phyloP scores from a whole-genome alignment of 2,329 filamentous ascomycete species.

The Trichoderma sp. region DNA sequence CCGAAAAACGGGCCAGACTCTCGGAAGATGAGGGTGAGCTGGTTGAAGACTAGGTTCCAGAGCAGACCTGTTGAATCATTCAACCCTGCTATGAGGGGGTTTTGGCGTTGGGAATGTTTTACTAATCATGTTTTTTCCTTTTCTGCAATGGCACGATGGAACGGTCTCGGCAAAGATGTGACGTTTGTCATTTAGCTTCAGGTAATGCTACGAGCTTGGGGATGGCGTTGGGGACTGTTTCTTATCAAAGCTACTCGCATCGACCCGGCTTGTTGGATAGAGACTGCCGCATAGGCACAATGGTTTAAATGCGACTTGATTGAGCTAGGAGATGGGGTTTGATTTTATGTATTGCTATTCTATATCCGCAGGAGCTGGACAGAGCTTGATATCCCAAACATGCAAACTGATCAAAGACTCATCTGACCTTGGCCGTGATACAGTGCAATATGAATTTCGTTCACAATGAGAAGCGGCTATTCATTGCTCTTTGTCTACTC shows the following conservation, averaged over 20 bases:
- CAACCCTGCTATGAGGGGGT: not conserved
- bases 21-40: slow-evolving; percentile 54
- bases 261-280: slow-evolving; percentile 14
- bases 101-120: slow-evolving; percentile 11
- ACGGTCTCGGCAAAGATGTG: not conserved
- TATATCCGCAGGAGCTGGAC: not conserved
- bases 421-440: not conserved
- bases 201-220: slow-evolving; percentile 2
- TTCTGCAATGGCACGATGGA: not conserved
- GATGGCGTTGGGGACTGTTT: slow-evolving; percentile 10
- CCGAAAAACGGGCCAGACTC: slow-evolving; percentile 47
- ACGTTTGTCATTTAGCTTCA: not conserved
- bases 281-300: slow-evolving; percentile 21
- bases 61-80: not conserved
- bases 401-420: not conserved
- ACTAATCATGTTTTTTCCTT: not conserved
- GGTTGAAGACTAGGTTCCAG: slow-evolving; percentile 35
- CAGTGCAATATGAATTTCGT: not conserved
- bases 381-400: slow-evolving; percentile 8
- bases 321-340: not conserved
- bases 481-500: not conserved
- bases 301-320: not conserved
- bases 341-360: not conserved
- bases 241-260: slow-evolving; percentile 4
- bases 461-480: not conserved